These are phyloP conservation scores for Fusarium succisae DNA, from an alignment of 2,329 filamentous ascomycete species.

Conservation along the genomic window DNA sequence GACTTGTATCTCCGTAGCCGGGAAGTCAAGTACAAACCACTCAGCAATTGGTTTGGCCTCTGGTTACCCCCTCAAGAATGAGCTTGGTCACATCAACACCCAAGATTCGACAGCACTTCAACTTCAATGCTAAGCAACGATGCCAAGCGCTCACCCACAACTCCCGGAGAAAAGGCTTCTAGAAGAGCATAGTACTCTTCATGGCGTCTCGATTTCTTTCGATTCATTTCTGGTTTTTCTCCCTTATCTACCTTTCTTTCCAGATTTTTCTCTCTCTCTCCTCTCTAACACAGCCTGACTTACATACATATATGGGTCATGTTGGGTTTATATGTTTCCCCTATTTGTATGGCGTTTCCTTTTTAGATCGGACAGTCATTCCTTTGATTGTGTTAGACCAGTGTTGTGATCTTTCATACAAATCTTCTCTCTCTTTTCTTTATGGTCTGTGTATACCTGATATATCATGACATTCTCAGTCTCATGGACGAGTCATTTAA, in stretches of 20 bases:
- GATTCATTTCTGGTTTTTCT: neutral
- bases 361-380: neutral
- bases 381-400: slow-evolving; percentile 6
- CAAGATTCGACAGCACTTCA: neutral
- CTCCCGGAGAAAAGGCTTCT: neutral
- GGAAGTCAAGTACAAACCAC: slow-evolving; percentile 42
- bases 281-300: neutral
- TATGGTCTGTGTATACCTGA: neutral
- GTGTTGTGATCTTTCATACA: slow-evolving; percentile 1
- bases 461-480: neutral
- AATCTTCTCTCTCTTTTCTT: neutral
- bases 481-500: neutral
- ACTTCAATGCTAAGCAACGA: neutral
- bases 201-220: neutral
- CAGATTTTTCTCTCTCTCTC: neutral
- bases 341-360: neutral
- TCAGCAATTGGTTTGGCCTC: slow-evolving; percentile 43
- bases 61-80: slow-evolving; percentile 38
- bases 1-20: slow-evolving; percentile 15
- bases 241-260: neutral
- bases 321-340: neutral
- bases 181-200: neutral
- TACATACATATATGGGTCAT: neutral
- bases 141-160: neutral
- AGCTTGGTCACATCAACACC: neutral